Evolutionary conservation across 1,284 basidiomycete genomes (phyloP), one percentile per base, ranked within the genome.

Genomic region (Ceratobasidium sp.): DNA sequence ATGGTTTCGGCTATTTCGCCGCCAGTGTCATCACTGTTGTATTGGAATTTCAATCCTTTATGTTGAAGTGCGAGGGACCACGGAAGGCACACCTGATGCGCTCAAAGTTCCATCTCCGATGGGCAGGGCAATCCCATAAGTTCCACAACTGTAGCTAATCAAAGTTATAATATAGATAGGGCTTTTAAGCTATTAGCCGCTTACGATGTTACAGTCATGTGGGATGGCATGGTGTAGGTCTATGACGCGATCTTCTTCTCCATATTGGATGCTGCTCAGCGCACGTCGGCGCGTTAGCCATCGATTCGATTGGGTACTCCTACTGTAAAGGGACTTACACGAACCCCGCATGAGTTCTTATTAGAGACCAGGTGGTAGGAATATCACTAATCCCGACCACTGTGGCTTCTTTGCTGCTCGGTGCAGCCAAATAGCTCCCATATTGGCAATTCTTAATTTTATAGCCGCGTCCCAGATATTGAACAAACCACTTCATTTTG

Each of bases 391-490:
- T 44, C 2, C 62, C 35, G 12, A 65, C 62, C 27, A 65, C 38
- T 10, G 35, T 16, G 23, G 38, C 62, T 12, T 30, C 30, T 44
- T 65, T n/a, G 3, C 41, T 44, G 38, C n/a, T n/a, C n/a, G 62
- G 27, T 5, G 62, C 62, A 44, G 62, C 35, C 16, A 65, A 23
- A 23, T 65, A 65, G 3, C n/a, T 18, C 18, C 41, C 62, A 10
- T 65, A 65, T 65, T 44, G 62, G 41, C 62, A 44, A 38, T 65
- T 65, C 41, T 65, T 65, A 38, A 65, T 20, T n/a, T 65, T 65
- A 18, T 65, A 65, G 38, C 62, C 62, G 41, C 41, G 62, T 41
- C 62, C 62, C n/a, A 38, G 41, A 23, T 44, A 27, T 10, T 65
- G 35, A 41, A 65, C 38, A 44, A 65, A 18, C 62, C 62, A 65